These are phyloP conservation scores for Zizania latifolia DNA, from an alignment of 176 grass and related monocot genomes.

Conservation along the genomic window DNA sequence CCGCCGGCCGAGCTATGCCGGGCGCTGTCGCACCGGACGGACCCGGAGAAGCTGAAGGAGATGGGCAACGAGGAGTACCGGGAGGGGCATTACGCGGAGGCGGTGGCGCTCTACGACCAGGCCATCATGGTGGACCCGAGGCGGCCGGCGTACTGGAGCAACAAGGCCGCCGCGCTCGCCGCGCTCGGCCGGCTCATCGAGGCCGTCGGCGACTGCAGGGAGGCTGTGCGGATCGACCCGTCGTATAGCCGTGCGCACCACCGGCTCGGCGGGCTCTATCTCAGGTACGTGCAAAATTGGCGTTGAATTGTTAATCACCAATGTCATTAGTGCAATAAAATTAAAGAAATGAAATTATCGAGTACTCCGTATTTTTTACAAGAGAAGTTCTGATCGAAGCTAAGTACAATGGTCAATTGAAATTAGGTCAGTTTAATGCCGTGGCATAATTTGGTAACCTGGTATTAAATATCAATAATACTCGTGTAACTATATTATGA, in stretches of 20 bases:
- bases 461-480: neutral
- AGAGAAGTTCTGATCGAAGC: too few relatives aligned
- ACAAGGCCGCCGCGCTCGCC: conserved; percentile 80
- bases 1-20: conserved; percentile 36
- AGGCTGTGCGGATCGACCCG: conserved; percentile 74
- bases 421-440: neutral
- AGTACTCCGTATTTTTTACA: too few relatives aligned
- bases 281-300: conserved; percentile 45
- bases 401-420: neutral
- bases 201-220: conserved; percentile 70
- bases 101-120: conserved; percentile 78
- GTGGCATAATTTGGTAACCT: neutral
- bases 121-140: conserved; percentile 66
- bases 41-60: conserved; percentile 94
- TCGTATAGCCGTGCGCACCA: conserved; percentile 62
- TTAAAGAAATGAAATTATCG: too few relatives aligned
- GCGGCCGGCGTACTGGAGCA: conserved; percentile 67
- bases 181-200: conserved; percentile 64
- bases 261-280: conserved; percentile 66
- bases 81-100: conserved; percentile 70
- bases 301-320: neutral
- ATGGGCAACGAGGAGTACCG: conserved; percentile 92
- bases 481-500: neutral
- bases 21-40: conserved; percentile 52
- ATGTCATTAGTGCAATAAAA: neutral